Evolutionary conservation across 2,329 filamentous ascomycete species (phyloP).

Genomic region (Sclerotinia subarctica): DNA sequence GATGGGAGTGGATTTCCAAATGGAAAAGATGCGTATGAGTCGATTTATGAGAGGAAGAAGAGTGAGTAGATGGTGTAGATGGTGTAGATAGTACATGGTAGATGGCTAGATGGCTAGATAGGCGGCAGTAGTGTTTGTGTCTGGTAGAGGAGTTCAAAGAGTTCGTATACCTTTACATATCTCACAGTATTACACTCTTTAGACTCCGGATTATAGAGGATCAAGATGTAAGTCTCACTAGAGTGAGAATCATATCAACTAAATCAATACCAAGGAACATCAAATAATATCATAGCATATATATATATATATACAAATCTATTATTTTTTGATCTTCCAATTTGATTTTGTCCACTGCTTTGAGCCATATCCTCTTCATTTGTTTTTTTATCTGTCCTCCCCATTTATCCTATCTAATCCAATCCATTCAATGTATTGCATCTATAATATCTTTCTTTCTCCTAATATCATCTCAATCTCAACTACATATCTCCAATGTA

Average conservation of each 20-base stretch:
- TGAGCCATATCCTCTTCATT: background rate
- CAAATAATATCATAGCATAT: background rate
- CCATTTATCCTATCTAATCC: background rate
- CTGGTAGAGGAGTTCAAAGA: too few species aligned
- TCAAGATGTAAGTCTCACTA: too few species aligned
- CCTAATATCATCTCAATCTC: background rate
- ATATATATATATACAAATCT: background rate
- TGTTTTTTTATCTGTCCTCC: background rate
- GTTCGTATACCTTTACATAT: too few species aligned
- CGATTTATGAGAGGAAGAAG: background rate
- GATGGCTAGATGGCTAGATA: too few species aligned
- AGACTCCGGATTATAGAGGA: too few species aligned
- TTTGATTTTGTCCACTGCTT: background rate
- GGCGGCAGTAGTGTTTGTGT: too few species aligned
- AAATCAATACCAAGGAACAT: background rate
- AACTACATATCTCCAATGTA: background rate
- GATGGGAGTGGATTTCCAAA: constrained; percentile 21
- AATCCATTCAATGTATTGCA: background rate
- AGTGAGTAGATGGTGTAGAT: background rate
- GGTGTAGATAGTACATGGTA: too few species aligned
- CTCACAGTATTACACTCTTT: too few species aligned
- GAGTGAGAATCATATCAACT: background rate
- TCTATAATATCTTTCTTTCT: background rate
- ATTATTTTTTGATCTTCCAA: background rate
- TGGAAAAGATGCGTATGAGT: constrained; percentile 8